Evolutionary conservation across 2,329 filamentous ascomycete genomes (phyloP).

Genomic region (Hymenoscyphus infarciens): DNA sequence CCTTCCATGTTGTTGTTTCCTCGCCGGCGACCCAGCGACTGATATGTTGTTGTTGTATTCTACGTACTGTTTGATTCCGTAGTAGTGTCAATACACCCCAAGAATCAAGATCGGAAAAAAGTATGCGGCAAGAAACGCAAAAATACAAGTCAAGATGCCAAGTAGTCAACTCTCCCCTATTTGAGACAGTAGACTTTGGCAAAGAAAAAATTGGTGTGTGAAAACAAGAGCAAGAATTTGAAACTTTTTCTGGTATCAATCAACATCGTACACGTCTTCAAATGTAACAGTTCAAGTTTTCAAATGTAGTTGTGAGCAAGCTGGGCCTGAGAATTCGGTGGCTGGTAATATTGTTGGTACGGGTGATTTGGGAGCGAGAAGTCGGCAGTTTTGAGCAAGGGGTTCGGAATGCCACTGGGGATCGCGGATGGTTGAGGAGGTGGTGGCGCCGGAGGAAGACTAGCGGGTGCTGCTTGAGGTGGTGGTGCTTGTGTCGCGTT

Average conservation of each 20-base stretch:
- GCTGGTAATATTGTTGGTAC: constrained; percentile 76
- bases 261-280: constrained; percentile 2
- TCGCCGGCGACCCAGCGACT: not conserved
- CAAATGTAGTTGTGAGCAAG: constrained; percentile 22
- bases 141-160: not conserved
- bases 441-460: constrained; percentile 27
- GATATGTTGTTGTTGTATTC: not conserved
- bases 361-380: constrained; percentile 76
- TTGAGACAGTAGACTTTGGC: not conserved
- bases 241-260: not conserved
- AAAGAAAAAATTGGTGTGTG: not conserved
- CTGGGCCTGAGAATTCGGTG: constrained; percentile 44
- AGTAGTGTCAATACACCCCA: not conserved
- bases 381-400: constrained; percentile 66
- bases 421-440: constrained; percentile 22
- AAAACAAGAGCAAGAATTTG: not conserved
- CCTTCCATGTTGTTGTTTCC: not conserved
- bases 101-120: not conserved
- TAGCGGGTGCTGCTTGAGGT: constrained; percentile 20
- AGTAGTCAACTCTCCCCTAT: not conserved
- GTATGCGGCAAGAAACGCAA: not conserved
- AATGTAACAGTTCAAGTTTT: too few relatives aligned
- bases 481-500: constrained; percentile 25
- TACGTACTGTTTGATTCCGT: constrained; percentile 1
- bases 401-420: constrained; percentile 58